Conservation (phyloP, 148 eudicot species). For the Rhododendron griersonianum region DNA sequence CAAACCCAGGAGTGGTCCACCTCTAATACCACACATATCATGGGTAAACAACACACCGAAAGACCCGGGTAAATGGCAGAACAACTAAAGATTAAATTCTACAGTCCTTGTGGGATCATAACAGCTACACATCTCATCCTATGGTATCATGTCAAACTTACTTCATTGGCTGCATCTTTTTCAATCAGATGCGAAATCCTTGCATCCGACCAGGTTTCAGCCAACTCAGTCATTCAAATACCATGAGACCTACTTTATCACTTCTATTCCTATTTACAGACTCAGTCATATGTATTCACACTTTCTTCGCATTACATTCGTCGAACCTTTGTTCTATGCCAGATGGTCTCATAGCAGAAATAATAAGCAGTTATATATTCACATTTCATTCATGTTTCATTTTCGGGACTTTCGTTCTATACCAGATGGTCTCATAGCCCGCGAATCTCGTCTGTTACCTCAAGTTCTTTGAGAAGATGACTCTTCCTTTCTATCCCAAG, state of each 20-base stretch:
- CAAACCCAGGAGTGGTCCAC: not conserved
- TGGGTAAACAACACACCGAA: not conserved
- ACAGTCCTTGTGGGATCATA: not conserved
- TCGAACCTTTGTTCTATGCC: not conserved
- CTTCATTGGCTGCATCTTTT: not conserved
- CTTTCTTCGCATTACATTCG: not conserved
- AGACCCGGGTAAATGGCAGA: not conserved
- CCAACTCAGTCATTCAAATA: not conserved
- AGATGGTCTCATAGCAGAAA: not conserved
- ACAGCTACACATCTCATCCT: not conserved
- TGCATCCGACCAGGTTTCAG: not conserved
- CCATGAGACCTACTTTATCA: not conserved
- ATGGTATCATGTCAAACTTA: not conserved
- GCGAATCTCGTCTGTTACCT: not conserved
- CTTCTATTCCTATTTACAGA: not conserved
- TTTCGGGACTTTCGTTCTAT: not conserved
- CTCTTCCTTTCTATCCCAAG: not conserved
- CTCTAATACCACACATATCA: not conserved
- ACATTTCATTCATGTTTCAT: not conserved
- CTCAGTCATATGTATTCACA: not conserved
- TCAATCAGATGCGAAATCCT: not conserved
- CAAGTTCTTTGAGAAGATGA: not conserved
- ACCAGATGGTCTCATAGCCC: not conserved
- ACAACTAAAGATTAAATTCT: not conserved
- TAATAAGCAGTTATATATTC: not conserved